Conservation (phyloP, 768 basidiomycete species). For the Termitomyces sp. region DNA sequence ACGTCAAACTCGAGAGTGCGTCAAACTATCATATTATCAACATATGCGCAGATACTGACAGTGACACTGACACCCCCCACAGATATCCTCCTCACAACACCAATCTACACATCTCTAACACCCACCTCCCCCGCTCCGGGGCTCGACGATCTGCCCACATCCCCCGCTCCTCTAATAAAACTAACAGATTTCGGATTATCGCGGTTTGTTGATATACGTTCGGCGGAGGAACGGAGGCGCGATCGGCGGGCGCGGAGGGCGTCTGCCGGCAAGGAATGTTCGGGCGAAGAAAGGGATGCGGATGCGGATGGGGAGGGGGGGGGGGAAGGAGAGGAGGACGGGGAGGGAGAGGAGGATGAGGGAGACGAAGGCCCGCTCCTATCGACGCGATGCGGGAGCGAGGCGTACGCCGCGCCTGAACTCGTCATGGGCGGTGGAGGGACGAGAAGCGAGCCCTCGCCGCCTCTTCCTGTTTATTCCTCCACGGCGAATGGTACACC, state of each 20-base stretch:
- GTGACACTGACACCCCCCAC: too few species aligned
- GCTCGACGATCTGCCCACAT: slow-evolving; percentile 31
- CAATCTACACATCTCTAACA: slow-evolving; percentile 27
- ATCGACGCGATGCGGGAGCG: slow-evolving; percentile 81
- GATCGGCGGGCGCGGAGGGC: slow-evolving; percentile 9
- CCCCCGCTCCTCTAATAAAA: slow-evolving; percentile 66
- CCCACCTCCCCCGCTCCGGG: slow-evolving; percentile 25
- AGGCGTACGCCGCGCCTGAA: slow-evolving; percentile 85
- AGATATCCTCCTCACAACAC: slow-evolving; percentile 77
- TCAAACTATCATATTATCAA: too few species aligned
- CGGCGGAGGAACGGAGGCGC: slow-evolving; percentile 17
- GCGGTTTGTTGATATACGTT: slow-evolving; percentile 68
- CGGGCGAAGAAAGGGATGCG: too few species aligned
- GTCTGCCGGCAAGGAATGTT: too few species aligned
- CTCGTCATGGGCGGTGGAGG: slow-evolving; percentile 49
- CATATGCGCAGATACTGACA: too few species aligned
- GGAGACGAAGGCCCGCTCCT: slow-evolving; percentile 50
- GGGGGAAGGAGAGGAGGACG: too few species aligned
- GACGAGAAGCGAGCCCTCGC: neutral
- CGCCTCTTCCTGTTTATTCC: neutral
- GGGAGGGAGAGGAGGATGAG: too few species aligned
- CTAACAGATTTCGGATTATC: slow-evolving; percentile 90
- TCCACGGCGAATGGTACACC: too few species aligned
- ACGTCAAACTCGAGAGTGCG: slow-evolving; percentile 85
- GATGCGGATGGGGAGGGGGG: too few species aligned